These are phyloP conservation scores for Amaranthus tricolor DNA, from an alignment of 179 eudicot genomes.

Conservation along the genomic window DNA sequence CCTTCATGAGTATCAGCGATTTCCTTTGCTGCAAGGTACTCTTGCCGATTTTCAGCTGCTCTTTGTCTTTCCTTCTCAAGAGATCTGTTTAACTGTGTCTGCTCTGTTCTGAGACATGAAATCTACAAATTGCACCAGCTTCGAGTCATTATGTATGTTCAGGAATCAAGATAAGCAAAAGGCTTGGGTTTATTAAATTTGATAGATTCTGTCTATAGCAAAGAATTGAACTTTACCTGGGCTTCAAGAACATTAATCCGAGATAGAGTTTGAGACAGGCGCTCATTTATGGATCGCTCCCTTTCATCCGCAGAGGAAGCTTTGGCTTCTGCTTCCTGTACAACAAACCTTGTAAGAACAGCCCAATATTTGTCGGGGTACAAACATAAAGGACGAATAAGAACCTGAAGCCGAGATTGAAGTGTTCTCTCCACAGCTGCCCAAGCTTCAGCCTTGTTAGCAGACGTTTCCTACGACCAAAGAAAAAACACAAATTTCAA, in stretches of 20 bases:
- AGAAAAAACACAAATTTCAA: constrained; percentile 15
- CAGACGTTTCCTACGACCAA: constrained; percentile 67
- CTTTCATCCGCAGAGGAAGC: constrained; percentile 93
- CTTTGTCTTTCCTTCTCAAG: constrained; percentile 98
- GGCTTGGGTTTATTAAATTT: background rate
- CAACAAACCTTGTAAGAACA: constrained; percentile 20
- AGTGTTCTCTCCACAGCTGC: constrained; percentile 92
- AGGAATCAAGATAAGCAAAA: background rate
- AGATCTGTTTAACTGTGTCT: constrained; percentile 82
- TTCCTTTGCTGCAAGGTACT: constrained; percentile 88
- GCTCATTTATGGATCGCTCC: constrained; percentile 87
- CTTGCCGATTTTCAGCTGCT: constrained; percentile 93
- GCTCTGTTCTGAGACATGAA: constrained; percentile 93
- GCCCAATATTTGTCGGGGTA: background rate
- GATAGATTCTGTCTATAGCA: background rate
- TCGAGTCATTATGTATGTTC: constrained; percentile 23
- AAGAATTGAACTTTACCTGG: constrained; percentile 53
- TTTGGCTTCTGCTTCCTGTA: constrained; percentile 97
- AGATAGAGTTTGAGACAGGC: constrained; percentile 90
- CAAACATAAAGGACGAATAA: constrained; percentile 10
- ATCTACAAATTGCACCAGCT: constrained; percentile 51
- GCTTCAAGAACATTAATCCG: constrained; percentile 97
- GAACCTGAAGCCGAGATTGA: constrained; percentile 88
- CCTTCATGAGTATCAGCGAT: constrained; percentile 90
- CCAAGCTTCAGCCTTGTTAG: constrained; percentile 90